Evolutionary conservation across 2,329 filamentous ascomycete genomes (phyloP).

Genomic region (Rhinocladiella similis): DNA sequence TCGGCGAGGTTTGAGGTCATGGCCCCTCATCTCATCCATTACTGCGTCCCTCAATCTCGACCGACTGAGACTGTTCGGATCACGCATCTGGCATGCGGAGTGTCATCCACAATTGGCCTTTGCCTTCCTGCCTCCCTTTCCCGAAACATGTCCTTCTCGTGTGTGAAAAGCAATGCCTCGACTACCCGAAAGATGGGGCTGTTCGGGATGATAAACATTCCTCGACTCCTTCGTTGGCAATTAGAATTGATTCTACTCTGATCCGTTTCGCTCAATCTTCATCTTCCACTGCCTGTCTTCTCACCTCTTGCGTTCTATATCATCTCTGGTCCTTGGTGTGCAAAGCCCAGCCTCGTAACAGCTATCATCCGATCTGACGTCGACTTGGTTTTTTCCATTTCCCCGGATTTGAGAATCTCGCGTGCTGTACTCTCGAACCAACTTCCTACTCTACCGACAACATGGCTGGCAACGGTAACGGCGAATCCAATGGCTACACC

Average conservation of each 20-base stretch:
- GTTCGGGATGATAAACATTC: conserved; percentile 6
- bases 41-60: no score
- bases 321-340: no score
- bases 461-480: conserved; percentile 26
- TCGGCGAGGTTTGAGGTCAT: background rate
- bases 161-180: background rate
- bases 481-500: conserved; percentile 41
- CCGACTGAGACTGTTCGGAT: no score
- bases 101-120: conserved; percentile 2
- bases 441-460: background rate
- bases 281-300: background rate
- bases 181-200: conserved; percentile 5
- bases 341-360: no score
- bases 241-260: background rate
- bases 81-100: conserved; percentile 9
- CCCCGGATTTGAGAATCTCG: conserved; percentile 14
- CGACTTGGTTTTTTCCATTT: conserved; percentile 9
- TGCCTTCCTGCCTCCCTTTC: background rate
- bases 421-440: conserved; percentile 2
- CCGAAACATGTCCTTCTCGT: no score
- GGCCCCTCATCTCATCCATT: no score
- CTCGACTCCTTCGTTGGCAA: conserved; percentile 3
- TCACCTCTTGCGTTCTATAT: background rate
- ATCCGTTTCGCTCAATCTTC: background rate
- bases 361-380: background rate